Base-by-base conservation (phyloP, 2,329 filamentous ascomycete species). In the Rhinocladiella similis region DNA sequence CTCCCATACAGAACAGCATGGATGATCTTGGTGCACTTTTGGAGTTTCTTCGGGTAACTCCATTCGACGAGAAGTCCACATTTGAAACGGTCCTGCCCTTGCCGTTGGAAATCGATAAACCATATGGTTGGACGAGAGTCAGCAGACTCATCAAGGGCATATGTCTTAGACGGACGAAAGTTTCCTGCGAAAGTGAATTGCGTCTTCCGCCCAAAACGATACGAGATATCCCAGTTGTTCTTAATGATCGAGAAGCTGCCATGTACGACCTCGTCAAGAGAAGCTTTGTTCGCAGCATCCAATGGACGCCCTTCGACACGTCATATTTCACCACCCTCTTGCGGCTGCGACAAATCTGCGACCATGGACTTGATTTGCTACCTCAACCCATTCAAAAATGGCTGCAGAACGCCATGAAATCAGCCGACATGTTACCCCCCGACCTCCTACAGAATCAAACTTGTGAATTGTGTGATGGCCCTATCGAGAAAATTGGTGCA, bases 11-110 rank as follows among this genome's bases (percentile, higher is more conserved):
- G 10, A 50, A 50, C 25, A 22, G 16, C 5, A 29, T 41, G 2
- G 47, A 50, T 19, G 47, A 50, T 16, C 39, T 18, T 25, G 47
- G 47, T 10, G 47, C 47, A 6, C 47, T 50, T 10, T 19, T 50
- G 33, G 16, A 13, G 3, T 50, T 50, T 25, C 18, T 50, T 20
- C 16, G 16, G 9, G 35, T 41, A 10, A 18, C 33, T n/a, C 47
- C 33, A 2, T 50, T 50, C 35, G 19, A 13, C 3, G 35, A 41
- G 16, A 50, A 41, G 19, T 41, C 47, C 35, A 42, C 14, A 25
- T 50, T 50, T 39, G 35, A 38, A 3, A 14, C 3, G 13, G 12
- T 13, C 13, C 12, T 38, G 13, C 13, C 35, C n/a, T 3, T 14
- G 5, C 35, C 35, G 5, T 14, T 38, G n/a, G 35, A 38, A 3